Percentiles rank a stretch among this genome's conserved stretches.
Conservation (phyloP, 805 yeast species). For the Candida insectorum region DNA sequence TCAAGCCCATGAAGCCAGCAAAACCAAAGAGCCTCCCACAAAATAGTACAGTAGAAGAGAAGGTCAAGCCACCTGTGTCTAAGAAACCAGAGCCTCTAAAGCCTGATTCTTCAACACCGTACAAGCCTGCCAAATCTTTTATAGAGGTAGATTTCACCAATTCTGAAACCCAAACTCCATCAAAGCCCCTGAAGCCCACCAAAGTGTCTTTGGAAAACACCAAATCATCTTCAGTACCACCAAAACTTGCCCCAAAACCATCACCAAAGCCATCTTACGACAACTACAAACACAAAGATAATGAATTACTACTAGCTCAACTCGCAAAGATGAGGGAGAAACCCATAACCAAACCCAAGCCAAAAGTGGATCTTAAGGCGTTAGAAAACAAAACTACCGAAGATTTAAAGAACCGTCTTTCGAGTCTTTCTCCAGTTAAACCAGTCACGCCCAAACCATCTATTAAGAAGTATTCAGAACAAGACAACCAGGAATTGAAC, state of each 20-base stretch:
- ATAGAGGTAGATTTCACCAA: neutral
- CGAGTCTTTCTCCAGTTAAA: constrained; percentile 1
- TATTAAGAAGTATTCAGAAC: neutral
- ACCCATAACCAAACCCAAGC: constrained; percentile 7
- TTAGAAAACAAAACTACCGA: constrained; percentile 11
- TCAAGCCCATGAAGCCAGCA: too few species aligned
- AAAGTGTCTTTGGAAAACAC: neutral
- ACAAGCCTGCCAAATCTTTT: too few species aligned
- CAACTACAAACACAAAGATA: constrained; percentile 19
- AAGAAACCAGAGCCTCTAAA: too few species aligned
- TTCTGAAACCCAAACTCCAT: neutral
- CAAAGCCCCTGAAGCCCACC: constrained; percentile 1
- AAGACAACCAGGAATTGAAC: constrained; percentile 2
- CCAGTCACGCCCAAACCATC: constrained; percentile 2
- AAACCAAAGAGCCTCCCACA: too few species aligned
- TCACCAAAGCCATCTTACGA: constrained; percentile 14
- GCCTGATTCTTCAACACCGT: too few species aligned
- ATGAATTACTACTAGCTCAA: constrained; percentile 21
- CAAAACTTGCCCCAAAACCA: constrained; percentile 4
- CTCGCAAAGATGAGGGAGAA: constrained; percentile 19
- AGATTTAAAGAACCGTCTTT: constrained; percentile 3
- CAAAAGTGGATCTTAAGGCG: constrained; percentile 16
- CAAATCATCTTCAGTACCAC: neutral
- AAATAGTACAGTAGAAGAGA: too few species aligned
- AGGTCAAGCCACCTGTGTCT: too few species aligned